Conservation (phyloP, 352 stramenopile species). For the Nannochloropsis limnetica region DNA sequence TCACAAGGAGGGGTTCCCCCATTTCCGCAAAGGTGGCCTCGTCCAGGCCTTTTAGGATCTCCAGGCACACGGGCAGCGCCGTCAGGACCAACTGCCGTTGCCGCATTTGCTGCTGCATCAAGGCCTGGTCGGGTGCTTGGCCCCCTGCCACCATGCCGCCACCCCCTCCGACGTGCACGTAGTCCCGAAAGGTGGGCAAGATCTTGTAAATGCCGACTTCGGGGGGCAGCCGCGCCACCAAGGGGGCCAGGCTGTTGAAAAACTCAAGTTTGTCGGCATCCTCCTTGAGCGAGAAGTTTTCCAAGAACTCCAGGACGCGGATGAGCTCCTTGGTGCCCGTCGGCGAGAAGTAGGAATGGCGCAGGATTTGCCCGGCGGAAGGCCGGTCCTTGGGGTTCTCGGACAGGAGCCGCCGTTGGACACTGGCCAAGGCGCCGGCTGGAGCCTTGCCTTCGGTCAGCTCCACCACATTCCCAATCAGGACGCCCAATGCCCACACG, state of each 20-base stretch:
- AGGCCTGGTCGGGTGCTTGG: background rate
- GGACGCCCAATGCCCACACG: conserved; percentile 57
- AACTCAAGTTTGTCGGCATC: conserved; percentile 73
- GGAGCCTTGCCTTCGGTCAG: conserved; percentile 11
- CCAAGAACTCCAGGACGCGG: conserved; percentile 71
- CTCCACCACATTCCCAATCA: conserved; percentile 22
- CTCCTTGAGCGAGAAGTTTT: conserved; percentile 73
- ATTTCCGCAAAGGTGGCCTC: conserved; percentile 63
- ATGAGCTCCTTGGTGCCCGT: conserved; percentile 58
- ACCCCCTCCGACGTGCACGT: background rate
- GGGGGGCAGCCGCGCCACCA: background rate
- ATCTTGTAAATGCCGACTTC: conserved; percentile 20
- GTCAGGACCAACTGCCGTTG: conserved; percentile 22
- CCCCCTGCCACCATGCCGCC: background rate
- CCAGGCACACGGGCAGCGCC: conserved; percentile 34
- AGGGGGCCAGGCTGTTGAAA: conserved; percentile 69
- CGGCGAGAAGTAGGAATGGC: conserved; percentile 65
- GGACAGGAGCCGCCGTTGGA: conserved; percentile 31
- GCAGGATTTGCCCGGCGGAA: conserved; percentile 64
- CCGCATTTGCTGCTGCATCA: background rate
- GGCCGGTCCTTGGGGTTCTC: conserved; percentile 53
- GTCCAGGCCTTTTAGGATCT: conserved; percentile 57
- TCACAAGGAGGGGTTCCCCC: conserved; percentile 73
- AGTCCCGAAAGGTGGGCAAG: conserved; percentile 28
- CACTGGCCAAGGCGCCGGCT: background rate